Evolutionary conservation across 2,329 filamentous ascomycete species (phyloP).

Genomic region (Aspergillus cejpii): DNA sequence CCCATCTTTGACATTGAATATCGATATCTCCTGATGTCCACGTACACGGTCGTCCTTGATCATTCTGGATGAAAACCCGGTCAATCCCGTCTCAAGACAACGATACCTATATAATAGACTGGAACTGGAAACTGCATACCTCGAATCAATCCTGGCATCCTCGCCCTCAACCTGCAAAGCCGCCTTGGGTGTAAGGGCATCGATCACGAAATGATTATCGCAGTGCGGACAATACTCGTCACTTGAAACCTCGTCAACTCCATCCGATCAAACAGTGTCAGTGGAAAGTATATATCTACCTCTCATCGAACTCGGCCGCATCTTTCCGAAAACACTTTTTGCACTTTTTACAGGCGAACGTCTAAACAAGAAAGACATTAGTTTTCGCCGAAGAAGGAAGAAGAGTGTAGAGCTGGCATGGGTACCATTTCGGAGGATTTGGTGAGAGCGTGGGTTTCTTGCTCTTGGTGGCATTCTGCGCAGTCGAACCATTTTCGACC

Average conservation of each 20-base stretch:
- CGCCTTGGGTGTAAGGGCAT: conserved; percentile 76
- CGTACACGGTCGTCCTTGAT: conserved; percentile 79
- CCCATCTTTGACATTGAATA: conserved; percentile 69
- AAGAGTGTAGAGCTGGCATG: not conserved
- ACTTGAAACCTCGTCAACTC: conserved; percentile 35
- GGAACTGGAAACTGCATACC: conserved; percentile 35
- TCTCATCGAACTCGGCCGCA: conserved; percentile 83
- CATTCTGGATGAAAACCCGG: conserved; percentile 51
- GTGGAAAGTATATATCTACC: too few relatives aligned
- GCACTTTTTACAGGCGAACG: conserved; percentile 97
- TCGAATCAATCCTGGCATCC: conserved; percentile 74
- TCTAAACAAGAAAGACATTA: conserved; percentile 25
- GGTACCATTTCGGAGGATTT: conserved; percentile 74
- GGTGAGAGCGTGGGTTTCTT: conserved; percentile 66
- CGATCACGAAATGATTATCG: conserved; percentile 95
- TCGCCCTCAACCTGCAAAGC: conserved; percentile 83
- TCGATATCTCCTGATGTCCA: conserved; percentile 54
- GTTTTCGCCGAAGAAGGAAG: conserved; percentile 4
- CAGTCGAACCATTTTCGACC: conserved; percentile 99
- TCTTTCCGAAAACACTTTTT: conserved; percentile 97
- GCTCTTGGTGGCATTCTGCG: conserved; percentile 83
- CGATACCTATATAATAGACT: not conserved
- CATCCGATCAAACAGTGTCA: too few relatives aligned
- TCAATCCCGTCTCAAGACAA: conserved; percentile 8
- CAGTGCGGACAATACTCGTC: conserved; percentile 99